Conservation (phyloP, 2,329 filamentous ascomycete species). For the Stachybotrys elegans region DNA sequence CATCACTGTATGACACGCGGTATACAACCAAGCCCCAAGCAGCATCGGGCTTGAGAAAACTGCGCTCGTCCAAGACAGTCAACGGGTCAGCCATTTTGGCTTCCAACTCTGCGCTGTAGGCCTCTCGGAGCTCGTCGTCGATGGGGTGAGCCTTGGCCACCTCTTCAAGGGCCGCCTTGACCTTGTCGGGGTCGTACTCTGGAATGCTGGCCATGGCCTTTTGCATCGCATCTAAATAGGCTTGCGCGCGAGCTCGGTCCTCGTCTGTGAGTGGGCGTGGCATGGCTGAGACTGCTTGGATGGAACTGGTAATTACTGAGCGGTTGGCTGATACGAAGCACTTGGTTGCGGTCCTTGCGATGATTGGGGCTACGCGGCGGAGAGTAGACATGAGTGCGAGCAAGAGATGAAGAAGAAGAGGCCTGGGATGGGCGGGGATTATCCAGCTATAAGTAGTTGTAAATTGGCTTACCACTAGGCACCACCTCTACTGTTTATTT, state of each 20-base stretch:
- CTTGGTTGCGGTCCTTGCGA: not conserved
- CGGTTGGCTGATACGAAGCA: conserved; percentile 1
- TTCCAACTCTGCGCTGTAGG: conserved; percentile 1
- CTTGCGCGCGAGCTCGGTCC: conserved; percentile 1
- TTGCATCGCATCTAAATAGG: conserved; percentile 1
- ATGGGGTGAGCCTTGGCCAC: not conserved
- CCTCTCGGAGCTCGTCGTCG: not conserved
- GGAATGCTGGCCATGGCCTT: conserved; percentile 1
- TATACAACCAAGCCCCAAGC: conserved; percentile 4
- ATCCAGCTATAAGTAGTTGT: not conserved
- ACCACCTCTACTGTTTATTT: too few relatives aligned
- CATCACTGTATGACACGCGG: conserved; percentile 4
- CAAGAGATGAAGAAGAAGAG: not conserved
- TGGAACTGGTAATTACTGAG: not conserved
- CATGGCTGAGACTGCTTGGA: conserved; percentile 1
- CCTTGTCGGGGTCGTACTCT: not conserved
- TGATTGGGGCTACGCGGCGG: not conserved
- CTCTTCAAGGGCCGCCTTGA: not conserved
- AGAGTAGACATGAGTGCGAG: not conserved
- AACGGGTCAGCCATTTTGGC: conserved; percentile 1
- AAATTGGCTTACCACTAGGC: too few relatives aligned
- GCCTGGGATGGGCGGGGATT: not conserved
- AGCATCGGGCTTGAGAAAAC: conserved; percentile 1
- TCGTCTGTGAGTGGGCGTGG: conserved; percentile 1
- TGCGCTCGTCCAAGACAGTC: conserved; percentile 1